Base-by-base conservation (phyloP, 2,329 filamentous ascomycete genomes). In the Emergomyces pasteurianus region DNA sequence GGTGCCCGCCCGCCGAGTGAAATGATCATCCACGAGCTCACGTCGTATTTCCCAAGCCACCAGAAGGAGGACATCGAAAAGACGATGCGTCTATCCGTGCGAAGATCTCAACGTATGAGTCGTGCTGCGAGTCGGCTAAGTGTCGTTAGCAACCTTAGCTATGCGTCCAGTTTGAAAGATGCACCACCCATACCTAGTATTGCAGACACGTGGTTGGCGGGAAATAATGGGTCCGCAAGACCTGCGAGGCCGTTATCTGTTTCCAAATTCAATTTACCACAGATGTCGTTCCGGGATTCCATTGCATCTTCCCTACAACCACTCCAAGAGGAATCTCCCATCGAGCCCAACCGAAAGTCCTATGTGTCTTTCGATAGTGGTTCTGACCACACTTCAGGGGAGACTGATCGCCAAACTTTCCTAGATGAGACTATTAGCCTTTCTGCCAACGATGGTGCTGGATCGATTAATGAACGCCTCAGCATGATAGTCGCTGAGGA, bases 31-130 rank as follows among this genome's bases (percentile, higher is more conserved):
- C 95, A 94, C 26, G 94, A 99, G 71, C 79, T 99, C 62, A 94
- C 90, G 1, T 95, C 92, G 0, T 99, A 97, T 79, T 99, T 99
- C 80, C 94, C 94, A 0, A 91, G 95, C 69, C 92, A 97, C 69
- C 86, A 92, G 57, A 86, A 90, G 60, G 92, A 96, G 71, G 90
- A 95, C 67, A 96, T 99, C 71, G 94, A 97, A 73, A 88, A 91
- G 67, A 97, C 94, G 0, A 92, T 96, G 64, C 88, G 94, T 56
- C 84, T 96, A 75, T 96, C 92, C 0, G 88, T 96, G 74, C 85
- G 92, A 67, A 84, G 94, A 67, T 97, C 92, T 47, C 90, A 89
- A 59, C 88, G 94, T 59, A 81, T 97, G 65, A 97, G 92, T 77
- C 89, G 90, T 72, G 90, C 95, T 66, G 92, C 95, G 66, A 95